Evolutionary conservation across 2,329 filamentous ascomycete genomes (phyloP).

Genomic region (Myriangium duriaei): DNA sequence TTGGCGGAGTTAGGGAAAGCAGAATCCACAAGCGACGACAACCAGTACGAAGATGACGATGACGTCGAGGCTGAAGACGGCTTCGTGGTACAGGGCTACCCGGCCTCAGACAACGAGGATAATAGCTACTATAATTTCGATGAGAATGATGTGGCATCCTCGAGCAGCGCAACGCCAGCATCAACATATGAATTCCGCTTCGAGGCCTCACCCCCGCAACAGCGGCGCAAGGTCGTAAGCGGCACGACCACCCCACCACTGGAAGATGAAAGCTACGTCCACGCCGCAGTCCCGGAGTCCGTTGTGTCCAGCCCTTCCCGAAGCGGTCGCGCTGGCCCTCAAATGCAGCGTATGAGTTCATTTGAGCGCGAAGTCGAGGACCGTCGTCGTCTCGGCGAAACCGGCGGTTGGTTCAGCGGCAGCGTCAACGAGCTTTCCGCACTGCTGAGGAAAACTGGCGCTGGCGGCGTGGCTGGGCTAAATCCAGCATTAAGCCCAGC

Average conservation of each 20-base stretch:
- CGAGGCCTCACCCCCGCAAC: conserved; percentile 2
- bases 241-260: neutral
- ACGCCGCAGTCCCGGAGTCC: conserved; percentile 7
- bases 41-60: conserved; percentile 15
- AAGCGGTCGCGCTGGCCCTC: neutral
- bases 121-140: conserved; percentile 21
- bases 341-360: conserved; percentile 6
- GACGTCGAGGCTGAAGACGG: conserved; percentile 12
- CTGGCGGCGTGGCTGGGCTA: neutral
- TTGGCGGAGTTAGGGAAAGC: conserved; percentile 21
- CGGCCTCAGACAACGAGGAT: conserved; percentile 21
- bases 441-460: conserved; percentile 10
- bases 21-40: conserved; percentile 17
- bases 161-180: conserved; percentile 15
- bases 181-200: conserved; percentile 20
- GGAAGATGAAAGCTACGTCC: conserved; percentile 12
- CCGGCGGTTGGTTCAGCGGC: conserved; percentile 22
- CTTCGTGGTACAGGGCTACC: conserved; percentile 18
- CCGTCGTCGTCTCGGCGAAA: conserved; percentile 17
- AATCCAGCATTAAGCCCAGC: conserved; percentile 6
- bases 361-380: conserved; percentile 14
- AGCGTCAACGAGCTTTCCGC: conserved; percentile 20
- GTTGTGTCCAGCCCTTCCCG: conserved; percentile 5
- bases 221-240: neutral
- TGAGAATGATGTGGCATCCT: conserved; percentile 15